Conservation (phyloP, 2,329 filamentous ascomycete genomes). For the Ramularia collo-cygni region DNA sequence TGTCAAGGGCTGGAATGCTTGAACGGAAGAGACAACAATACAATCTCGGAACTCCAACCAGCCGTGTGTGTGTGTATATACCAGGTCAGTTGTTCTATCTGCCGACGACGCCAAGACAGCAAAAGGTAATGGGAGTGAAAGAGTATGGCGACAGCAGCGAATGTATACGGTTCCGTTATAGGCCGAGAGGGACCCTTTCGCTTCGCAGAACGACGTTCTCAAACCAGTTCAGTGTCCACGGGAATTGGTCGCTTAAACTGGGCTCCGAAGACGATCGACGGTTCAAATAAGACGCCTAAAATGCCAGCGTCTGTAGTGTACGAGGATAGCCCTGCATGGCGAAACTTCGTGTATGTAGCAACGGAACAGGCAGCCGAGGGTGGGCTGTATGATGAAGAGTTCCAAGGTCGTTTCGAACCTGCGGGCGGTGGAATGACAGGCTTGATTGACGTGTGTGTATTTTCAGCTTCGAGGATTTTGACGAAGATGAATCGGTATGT, state of each 20-base stretch:
- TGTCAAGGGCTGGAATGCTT: too few relatives aligned
- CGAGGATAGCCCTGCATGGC: conserved; percentile 18
- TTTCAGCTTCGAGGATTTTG: conserved; percentile 21
- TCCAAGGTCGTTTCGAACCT: conserved; percentile 23
- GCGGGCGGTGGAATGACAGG: conserved; percentile 21
- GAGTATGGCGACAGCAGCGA: too few relatives aligned
- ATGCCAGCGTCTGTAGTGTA: conserved; percentile 14
- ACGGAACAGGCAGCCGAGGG: conserved; percentile 13
- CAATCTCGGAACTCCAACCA: too few relatives aligned
- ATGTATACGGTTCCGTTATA: too few relatives aligned
- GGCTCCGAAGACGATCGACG: conserved; percentile 15
- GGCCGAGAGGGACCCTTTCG: conserved; percentile 2
- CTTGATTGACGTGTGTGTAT: conserved; percentile 24
- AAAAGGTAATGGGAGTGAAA: too few relatives aligned
- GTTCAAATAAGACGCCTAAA: conserved; percentile 16
- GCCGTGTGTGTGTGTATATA: too few relatives aligned
- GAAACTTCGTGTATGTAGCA: conserved; percentile 20
- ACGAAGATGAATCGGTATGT: conserved; percentile 15
- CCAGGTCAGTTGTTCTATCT: too few relatives aligned
- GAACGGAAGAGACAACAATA: too few relatives aligned
- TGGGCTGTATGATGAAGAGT: conserved; percentile 11
- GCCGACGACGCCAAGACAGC: too few relatives aligned
- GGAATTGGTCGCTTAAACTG: conserved; percentile 17
- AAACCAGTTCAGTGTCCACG: conserved; percentile 13
- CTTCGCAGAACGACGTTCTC: conserved; percentile 10